Conservation (phyloP, 139 green algal species). For the Yamagishiella unicocca region DNA sequence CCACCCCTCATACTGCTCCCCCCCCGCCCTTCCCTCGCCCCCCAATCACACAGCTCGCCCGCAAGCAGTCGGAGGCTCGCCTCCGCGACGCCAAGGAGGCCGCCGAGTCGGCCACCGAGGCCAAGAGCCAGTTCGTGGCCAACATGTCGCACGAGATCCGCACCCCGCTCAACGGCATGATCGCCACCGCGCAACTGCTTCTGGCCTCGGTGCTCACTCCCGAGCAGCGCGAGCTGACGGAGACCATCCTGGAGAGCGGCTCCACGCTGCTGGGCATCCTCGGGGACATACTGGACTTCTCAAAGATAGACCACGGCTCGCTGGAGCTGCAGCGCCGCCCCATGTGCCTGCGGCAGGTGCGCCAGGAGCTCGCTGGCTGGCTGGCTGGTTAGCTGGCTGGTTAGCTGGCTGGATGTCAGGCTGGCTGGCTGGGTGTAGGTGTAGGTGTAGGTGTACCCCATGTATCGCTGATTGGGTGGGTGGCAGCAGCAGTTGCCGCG, state of each 20-base stretch:
- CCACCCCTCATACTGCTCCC: neutral
- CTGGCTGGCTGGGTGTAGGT: too few relatives aligned
- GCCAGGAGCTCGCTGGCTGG: too few relatives aligned
- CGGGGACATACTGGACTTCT: slow-evolving; percentile 89
- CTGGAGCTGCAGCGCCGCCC: slow-evolving; percentile 51
- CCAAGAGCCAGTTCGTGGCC: slow-evolving; percentile 94
- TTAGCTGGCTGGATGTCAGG: too few relatives aligned
- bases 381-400: too few relatives aligned
- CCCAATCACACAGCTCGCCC: slow-evolving; percentile 18
- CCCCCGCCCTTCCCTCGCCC: neutral
- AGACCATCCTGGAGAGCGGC: slow-evolving; percentile 76
- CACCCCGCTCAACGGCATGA: slow-evolving; percentile 96
- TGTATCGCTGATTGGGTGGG: too few relatives aligned
- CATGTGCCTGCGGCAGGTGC: slow-evolving; percentile 44
- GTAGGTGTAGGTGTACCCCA: too few relatives aligned
- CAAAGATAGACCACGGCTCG: slow-evolving; percentile 53
- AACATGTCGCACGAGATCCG: slow-evolving; percentile 96
- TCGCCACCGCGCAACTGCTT: slow-evolving; percentile 91
- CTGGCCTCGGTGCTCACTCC: slow-evolving; percentile 74
- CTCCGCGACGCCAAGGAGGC: slow-evolving; percentile 44
- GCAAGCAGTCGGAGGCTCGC: slow-evolving; percentile 23
- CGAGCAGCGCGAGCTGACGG: slow-evolving; percentile 85
- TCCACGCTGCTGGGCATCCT: slow-evolving; percentile 42
- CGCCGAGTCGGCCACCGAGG: slow-evolving; percentile 73
- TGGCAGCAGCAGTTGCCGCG: too few relatives aligned